Percentiles rank a stretch among this genome's conserved stretches.
phyloP scores from a whole-genome alignment of 805 yeast species.

The Lipomyces sp. region DNA sequence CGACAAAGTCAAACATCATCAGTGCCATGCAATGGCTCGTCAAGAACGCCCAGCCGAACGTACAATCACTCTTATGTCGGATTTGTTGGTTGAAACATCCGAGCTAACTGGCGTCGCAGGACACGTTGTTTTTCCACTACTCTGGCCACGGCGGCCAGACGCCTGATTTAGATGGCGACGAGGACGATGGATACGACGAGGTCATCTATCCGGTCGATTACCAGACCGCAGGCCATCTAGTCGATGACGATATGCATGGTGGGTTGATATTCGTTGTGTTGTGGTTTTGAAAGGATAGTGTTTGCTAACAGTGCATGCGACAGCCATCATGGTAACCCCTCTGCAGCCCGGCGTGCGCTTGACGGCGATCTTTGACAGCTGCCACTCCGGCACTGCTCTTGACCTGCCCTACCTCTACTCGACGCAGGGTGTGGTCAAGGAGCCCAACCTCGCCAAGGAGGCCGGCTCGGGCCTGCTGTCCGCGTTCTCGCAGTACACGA shows the following conservation, averaged over 20 bases:
- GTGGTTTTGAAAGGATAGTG: background rate
- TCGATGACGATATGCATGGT: conserved; percentile 71
- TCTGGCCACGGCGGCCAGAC: conserved; percentile 86
- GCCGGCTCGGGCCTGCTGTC: conserved; percentile 64
- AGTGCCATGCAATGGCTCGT: conserved; percentile 83
- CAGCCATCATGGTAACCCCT: conserved; percentile 58
- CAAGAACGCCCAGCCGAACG: conserved; percentile 62
- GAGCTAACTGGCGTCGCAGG: conserved; percentile 35
- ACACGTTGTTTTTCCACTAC: conserved; percentile 75
- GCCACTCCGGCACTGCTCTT: conserved; percentile 80
- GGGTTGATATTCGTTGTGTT: background rate
- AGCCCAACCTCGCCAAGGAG: conserved; percentile 72
- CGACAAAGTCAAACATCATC: conserved; percentile 66
- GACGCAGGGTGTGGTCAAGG: conserved; percentile 78
- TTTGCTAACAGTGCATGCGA: background rate
- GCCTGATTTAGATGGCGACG: conserved; percentile 67
- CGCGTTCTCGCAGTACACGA: conserved; percentile 57
- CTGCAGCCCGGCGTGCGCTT: conserved; percentile 70
- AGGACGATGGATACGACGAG: conserved; percentile 70
- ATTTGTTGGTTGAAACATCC: background rate
- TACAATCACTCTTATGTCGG: background rate
- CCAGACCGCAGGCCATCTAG: conserved; percentile 60
- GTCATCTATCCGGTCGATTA: conserved; percentile 73
- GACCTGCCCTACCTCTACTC: conserved; percentile 80
- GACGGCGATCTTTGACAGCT: conserved; percentile 78